Percentiles rank a stretch among this genome's conserved stretches.
Conservation (phyloP, 352 stramenopile genomes). For the Phytopythium ostracodes region DNA sequence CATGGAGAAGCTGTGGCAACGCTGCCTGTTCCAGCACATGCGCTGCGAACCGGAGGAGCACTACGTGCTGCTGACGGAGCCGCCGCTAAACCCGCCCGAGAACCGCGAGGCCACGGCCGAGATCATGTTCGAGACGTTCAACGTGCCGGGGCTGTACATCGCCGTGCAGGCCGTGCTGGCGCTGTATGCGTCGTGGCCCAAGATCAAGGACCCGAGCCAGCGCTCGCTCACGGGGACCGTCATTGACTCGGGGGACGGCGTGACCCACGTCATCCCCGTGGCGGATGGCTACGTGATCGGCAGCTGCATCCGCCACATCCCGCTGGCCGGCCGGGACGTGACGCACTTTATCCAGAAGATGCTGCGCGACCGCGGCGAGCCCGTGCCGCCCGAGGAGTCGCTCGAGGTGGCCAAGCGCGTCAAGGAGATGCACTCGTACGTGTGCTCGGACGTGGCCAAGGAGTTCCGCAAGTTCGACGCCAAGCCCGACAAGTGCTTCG, state of each 20-base stretch:
- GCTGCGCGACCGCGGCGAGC: slow-evolving; percentile 90
- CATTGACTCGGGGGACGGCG: slow-evolving; percentile 93
- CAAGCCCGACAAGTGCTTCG: slow-evolving; percentile 91
- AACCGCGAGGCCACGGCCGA: slow-evolving; percentile 94
- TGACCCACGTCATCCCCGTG: slow-evolving; percentile 94
- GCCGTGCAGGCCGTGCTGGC: slow-evolving; percentile 94
- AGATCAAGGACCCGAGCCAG: slow-evolving; percentile 83
- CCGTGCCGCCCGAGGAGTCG: slow-evolving; percentile 89
- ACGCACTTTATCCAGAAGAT: slow-evolving; percentile 94
- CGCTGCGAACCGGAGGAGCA: slow-evolving; percentile 93
- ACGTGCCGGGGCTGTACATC: slow-evolving; percentile 94
- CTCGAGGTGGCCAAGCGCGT: slow-evolving; percentile 89
- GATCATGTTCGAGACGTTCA: slow-evolving; percentile 98
- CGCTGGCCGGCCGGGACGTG: slow-evolving; percentile 92
- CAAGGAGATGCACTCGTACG: slow-evolving; percentile 96
- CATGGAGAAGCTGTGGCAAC: slow-evolving; percentile 95
- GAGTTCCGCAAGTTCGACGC: slow-evolving; percentile 96
- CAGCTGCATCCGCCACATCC: slow-evolving; percentile 94
- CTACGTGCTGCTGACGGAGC: slow-evolving; percentile 90
- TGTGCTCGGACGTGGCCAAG: slow-evolving; percentile 93
- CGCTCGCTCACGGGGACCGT: slow-evolving; percentile 92
- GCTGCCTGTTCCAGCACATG: slow-evolving; percentile 92
- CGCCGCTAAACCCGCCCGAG: slow-evolving; percentile 92
- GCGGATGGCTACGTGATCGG: slow-evolving; percentile 95
- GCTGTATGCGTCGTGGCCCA: slow-evolving; percentile 92